Evolutionary conservation across 306 rosid species (phyloP), one percentile per base, ranked within the genome.

Genomic region (Corylus americana): DNA sequence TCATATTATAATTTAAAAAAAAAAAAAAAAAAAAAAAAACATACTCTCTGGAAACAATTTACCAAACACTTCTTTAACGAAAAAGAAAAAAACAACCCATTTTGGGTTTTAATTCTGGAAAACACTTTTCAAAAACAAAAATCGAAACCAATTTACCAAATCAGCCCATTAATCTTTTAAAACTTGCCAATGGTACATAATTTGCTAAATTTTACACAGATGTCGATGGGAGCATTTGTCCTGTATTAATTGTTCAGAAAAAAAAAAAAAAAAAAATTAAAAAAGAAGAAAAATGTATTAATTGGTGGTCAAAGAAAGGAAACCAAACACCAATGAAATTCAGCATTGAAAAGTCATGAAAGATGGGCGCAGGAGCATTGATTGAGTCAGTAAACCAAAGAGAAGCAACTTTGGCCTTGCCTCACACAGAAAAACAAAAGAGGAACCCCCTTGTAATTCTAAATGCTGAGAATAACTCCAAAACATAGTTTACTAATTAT

Each of bases 391-490:
- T n/a, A 75, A 42, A 42, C 55, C 75, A 63, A 77, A 70, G 81
- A 79, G 76, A 79, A 49, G 71, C 78, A 50, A 62, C 77, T 78
- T 74, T 9, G 84, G 83, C 78, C 76, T 85, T 42, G 7, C 58
- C 81, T 73, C 70, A 78, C 49, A 63, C 44, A 31, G 13, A 54
- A 18, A 8, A 8, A 74, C 83, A 82, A 70, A 42, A 22, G 25
- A 22, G 25, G 25, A 22, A 18, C 81, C 66, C 64, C 54, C 64
- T 71, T 42, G 35, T 31, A 31, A 31, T 1, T 31, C 35, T 31
- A 31, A 31, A 48, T 12, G 49, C 80, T 62, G 53, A 13, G 53
- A 13, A 74, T 66, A 81, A 73, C 74, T 86, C 91, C 90, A 80
- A 84, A 83, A 77, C 74, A 42, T 58, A 37, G 74, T 79, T 80